A percentile compares a stretch with the other conserved stretches of the same genome.
Evolutionary conservation across 129 eudicot genomes (phyloP).

Genomic region (Erigeron canadensis): DNA sequence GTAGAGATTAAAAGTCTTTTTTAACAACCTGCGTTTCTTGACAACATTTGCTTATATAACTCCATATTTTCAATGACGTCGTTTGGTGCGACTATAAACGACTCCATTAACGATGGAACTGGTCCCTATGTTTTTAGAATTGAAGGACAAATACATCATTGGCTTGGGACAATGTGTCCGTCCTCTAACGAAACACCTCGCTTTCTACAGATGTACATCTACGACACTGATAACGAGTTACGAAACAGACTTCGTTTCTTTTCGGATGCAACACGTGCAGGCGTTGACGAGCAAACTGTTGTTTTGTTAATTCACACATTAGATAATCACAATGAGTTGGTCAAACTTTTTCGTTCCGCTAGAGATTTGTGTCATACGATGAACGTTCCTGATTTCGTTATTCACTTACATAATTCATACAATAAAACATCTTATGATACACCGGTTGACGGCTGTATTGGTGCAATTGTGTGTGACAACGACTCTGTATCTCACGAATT

Average conservation of each 20-base stretch:
- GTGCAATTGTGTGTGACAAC: too few species aligned
- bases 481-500: too few species aligned
- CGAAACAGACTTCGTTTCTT: not conserved
- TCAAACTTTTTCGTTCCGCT: too few species aligned
- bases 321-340: too few species aligned
- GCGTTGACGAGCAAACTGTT: not conserved
- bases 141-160: not conserved
- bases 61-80: not conserved
- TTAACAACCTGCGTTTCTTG: not conserved
- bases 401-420: too few species aligned
- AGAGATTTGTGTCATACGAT: too few species aligned
- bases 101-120: not conserved
- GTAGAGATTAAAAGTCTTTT: not conserved
- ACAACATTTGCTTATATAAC: not conserved
- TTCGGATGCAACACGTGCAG: not conserved
- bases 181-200: not conserved
- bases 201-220: slow-evolving; percentile 2
- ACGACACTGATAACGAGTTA: not conserved
- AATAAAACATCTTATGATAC: too few species aligned
- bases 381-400: too few species aligned
- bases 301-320: not conserved
- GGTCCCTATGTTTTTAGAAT: not conserved
- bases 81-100: not conserved
- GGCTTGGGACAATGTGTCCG: slow-evolving; percentile 5
- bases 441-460: too few species aligned